Evolutionary conservation across 202 grass and related monocot species (phyloP).

Genomic region (Hordeum pubiflorum): DNA sequence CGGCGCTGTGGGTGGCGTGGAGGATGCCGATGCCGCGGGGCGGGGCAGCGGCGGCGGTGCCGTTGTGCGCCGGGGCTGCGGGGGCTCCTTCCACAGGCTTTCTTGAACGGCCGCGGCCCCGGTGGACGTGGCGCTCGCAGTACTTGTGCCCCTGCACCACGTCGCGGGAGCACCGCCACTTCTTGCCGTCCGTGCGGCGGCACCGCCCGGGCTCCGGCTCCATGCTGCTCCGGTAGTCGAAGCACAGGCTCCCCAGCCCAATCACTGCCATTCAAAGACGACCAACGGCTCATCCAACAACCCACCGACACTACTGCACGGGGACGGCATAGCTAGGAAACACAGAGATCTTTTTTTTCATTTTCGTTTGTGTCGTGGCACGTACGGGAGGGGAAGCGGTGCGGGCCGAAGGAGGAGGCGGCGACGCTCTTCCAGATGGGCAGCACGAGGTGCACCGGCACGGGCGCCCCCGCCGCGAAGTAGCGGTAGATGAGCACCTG

Average conservation of each 20-base stretch:
- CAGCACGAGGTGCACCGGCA: slow-evolving; percentile 85
- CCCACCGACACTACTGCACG: neutral
- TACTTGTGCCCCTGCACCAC: slow-evolving; percentile 91
- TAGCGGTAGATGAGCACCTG: slow-evolving; percentile 98
- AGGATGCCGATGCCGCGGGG: slow-evolving; percentile 41
- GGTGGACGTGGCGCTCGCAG: slow-evolving; percentile 96
- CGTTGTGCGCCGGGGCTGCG: neutral
- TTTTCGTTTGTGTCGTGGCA: neutral
- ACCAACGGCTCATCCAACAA: neutral
- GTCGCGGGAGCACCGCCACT: slow-evolving; percentile 96
- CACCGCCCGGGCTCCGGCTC: slow-evolving; percentile 94
- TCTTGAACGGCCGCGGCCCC: slow-evolving; percentile 98
- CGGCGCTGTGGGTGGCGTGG: slow-evolving; percentile 32
- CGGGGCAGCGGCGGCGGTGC: neutral
- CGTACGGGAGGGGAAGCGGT: slow-evolving; percentile 72
- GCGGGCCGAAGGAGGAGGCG: slow-evolving; percentile 68
- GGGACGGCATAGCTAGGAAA: neutral
- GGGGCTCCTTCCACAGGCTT: slow-evolving; percentile 79
- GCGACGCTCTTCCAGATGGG: slow-evolving; percentile 99
- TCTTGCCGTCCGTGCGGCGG: slow-evolving; percentile 92
- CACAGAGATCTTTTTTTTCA: neutral
- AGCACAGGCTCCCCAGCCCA: slow-evolving; percentile 79
- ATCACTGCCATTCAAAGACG: slow-evolving; percentile 41
- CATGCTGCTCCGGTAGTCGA: slow-evolving; percentile 95
- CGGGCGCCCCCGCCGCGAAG: slow-evolving; percentile 80